Evolutionary conservation across 2,329 filamentous ascomycete genomes (phyloP).

Genomic region (Neonectria neomacrospora): DNA sequence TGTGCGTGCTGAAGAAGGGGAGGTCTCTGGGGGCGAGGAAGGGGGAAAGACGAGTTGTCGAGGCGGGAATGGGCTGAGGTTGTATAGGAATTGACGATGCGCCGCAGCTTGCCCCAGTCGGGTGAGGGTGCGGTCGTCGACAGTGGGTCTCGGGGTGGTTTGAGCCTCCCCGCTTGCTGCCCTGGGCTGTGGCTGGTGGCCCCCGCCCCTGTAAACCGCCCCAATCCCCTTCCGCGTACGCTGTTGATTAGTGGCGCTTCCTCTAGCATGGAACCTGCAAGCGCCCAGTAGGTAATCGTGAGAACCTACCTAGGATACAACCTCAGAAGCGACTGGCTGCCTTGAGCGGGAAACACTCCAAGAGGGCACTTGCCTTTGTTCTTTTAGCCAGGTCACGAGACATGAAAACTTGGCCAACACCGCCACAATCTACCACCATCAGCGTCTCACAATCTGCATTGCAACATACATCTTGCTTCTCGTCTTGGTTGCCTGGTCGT

Average conservation of each 20-base stretch:
- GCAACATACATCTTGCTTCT: not conserved
- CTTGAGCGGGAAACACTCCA: not conserved
- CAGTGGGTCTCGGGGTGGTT: slow-evolving; percentile 24
- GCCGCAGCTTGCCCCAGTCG: not conserved
- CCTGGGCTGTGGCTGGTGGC: slow-evolving; percentile 35
- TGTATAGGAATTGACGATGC: not conserved
- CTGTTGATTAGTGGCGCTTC: not conserved
- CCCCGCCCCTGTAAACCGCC: not conserved
- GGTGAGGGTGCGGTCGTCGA: slow-evolving; percentile 12
- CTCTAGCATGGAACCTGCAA: not conserved
- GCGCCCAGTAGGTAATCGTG: not conserved
- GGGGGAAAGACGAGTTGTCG: not conserved
- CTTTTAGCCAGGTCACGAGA: not conserved
- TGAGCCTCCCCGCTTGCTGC: slow-evolving; percentile 22
- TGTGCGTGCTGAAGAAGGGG: slow-evolving; percentile 8
- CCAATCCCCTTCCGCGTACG: too few relatives aligned
- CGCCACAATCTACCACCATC: not conserved
- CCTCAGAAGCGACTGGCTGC: slow-evolving; percentile 3
- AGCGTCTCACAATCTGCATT: not conserved
- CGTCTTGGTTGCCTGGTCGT: slow-evolving; percentile 12
- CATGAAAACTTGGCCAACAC: not conserved
- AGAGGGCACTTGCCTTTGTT: slow-evolving; percentile 6
- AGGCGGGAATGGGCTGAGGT: slow-evolving; percentile 13
- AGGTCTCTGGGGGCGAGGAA: not conserved
- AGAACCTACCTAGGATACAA: not conserved